Evolutionary conservation across 257 asterid species (phyloP), one percentile per base, ranked within the genome.

Genomic region (Voacanga thouarsii): DNA sequence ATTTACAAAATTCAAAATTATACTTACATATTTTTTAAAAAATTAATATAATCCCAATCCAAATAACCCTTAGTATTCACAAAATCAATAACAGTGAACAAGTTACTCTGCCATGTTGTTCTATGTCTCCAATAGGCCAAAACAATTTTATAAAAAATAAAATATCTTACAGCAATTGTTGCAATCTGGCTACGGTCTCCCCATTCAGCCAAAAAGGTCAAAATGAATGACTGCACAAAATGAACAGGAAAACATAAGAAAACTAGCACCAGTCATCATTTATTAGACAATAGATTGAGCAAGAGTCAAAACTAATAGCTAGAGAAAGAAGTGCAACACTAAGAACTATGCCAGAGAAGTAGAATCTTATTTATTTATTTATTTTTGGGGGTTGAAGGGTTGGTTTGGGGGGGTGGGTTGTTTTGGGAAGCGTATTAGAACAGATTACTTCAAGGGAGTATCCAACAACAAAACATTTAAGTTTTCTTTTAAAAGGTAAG

Each of bases 131-230:
- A 44, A 44, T 47, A 33, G 24, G 43, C 74, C 28, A 59, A 61
- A 71, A 57, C 12, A 72, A 47, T 55, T 23, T 50, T 26, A 24
- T n/a, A 26, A 24, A 71, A 64, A 43, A n/a, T 63, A 71, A 73
- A 80, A 80, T 37, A 74, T 74, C 96, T 93, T 88, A 93, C 98
- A 80, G 99, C 97, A 76, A 94, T 92, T 79, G 99, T 94, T 72
- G 99, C 99, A 73, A 92, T 92, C 90, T 94, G 99, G 88, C 99
- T 94, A 72, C 99, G 97, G 75, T 94, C 99, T 28, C 99, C 99
- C 99, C 99, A 94, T 80, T 94, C 99, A 15, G 99, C 99, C 85
- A 92, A 85, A 84, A 94, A 94, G 72, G 97, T 94, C 91, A 94
- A 88, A 69, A 94, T 91, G 74, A 92, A 94, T 57, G 99, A 86